Evolutionary conservation across 257 asterid species (phyloP).

Genomic region (Solanum piurae): DNA sequence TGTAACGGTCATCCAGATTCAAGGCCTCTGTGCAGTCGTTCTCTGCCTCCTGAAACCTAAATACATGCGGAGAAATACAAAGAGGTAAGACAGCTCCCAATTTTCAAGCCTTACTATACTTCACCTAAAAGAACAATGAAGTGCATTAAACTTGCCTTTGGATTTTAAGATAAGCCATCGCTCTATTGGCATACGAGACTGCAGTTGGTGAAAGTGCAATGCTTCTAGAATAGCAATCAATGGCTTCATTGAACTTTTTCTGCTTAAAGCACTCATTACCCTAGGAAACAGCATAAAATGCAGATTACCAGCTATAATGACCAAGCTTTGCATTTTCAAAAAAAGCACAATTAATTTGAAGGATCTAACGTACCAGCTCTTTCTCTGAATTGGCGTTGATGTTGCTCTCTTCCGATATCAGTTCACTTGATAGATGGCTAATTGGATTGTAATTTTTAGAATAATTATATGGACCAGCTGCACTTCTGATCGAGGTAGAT

Average conservation of each 20-base stretch:
- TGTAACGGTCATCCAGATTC: slow-evolving; percentile 79
- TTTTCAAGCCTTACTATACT: background rate
- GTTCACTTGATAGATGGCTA: slow-evolving; percentile 40
- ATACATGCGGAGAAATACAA: background rate
- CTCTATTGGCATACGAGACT: slow-evolving; percentile 88
- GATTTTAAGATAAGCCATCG: slow-evolving; percentile 85
- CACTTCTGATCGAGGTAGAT: slow-evolving; percentile 14
- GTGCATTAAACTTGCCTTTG: slow-evolving; percentile 40
- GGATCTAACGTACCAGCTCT: slow-evolving; percentile 57
- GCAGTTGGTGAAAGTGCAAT: slow-evolving; percentile 93
- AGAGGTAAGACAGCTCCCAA: background rate
- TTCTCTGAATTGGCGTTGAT: slow-evolving; percentile 88
- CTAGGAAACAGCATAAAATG: slow-evolving; percentile 21
- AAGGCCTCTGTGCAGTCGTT: slow-evolving; percentile 88
- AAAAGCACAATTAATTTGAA: background rate
- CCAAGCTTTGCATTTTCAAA: background rate
- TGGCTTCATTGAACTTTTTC: slow-evolving; percentile 81
- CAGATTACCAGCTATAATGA: slow-evolving; percentile 1
- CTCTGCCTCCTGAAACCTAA: slow-evolving; percentile 88
- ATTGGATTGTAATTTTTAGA: slow-evolving; percentile 50
- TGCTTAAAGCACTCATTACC: slow-evolving; percentile 84
- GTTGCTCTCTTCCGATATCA: slow-evolving; percentile 35
- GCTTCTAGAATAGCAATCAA: slow-evolving; percentile 95
- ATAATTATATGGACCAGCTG: slow-evolving; percentile 31
- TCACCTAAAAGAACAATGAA: background rate